These are phyloP conservation scores for Dactylis glomerata DNA, from an alignment of 176 grass and related monocot species.

Conservation along the genomic window DNA sequence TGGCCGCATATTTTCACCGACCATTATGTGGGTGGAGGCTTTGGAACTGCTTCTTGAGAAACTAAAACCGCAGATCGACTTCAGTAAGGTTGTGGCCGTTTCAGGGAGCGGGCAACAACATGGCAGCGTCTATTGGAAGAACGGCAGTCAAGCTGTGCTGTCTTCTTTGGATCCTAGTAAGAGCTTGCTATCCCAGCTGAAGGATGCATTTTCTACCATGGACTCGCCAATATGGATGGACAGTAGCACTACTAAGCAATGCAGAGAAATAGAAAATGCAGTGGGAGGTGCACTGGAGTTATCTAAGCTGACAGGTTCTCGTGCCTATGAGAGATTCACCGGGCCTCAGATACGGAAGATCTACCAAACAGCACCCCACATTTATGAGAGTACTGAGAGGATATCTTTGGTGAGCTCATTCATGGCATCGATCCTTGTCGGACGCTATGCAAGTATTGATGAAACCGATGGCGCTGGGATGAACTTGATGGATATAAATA, in stretches of 20 bases:
- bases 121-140: constrained; percentile 97
- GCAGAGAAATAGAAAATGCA: constrained; percentile 88
- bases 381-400: constrained; percentile 80
- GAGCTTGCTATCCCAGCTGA: constrained; percentile 54
- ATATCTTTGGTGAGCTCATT: constrained; percentile 97
- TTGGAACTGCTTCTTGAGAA: constrained; percentile 82
- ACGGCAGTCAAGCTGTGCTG: constrained; percentile 45
- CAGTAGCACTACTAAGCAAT: constrained; percentile 87
- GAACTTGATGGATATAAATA: constrained; percentile 98
- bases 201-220: constrained; percentile 68
- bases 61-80: constrained; percentile 72
- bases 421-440: constrained; percentile 80
- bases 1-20: constrained; percentile 80
- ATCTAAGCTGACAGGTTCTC: constrained; percentile 83
- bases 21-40: constrained; percentile 93
- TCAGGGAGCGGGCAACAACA: constrained; percentile 96
- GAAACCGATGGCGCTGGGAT: constrained; percentile 96
- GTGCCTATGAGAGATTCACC: constrained; percentile 87
- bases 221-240: constrained; percentile 99
- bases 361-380: constrained; percentile 38
- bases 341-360: constrained; percentile 90
- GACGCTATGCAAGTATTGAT: constrained; percentile 89
- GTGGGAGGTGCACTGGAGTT: constrained; percentile 86
- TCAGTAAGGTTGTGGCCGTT: constrained; percentile 54
- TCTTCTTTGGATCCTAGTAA: constrained; percentile 70